phyloP scores from a whole-genome alignment of 2,329 filamentous ascomycete genomes.

The Ciborinia camelliae region DNA sequence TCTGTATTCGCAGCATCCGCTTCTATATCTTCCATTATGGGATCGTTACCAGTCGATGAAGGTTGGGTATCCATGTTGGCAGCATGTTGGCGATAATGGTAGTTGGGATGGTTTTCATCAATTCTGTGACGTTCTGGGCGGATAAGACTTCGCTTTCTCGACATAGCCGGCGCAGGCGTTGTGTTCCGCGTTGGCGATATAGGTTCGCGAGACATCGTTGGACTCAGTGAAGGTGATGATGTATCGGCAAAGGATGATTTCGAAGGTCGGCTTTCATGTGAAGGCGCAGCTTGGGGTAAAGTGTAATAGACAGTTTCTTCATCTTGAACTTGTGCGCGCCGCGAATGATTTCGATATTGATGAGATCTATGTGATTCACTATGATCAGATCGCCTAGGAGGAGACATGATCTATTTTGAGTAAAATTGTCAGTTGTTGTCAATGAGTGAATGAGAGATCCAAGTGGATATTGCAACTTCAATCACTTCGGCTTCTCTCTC shows the following conservation, averaged over 20 bases:
- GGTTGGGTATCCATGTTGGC: slow-evolving; percentile 88
- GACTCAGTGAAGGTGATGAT: slow-evolving; percentile 45
- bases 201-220: slow-evolving; percentile 51
- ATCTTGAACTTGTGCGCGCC: slow-evolving; percentile 64
- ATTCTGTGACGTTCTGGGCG: slow-evolving; percentile 84
- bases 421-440: neutral
- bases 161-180: slow-evolving; percentile 41
- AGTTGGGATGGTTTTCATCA: slow-evolving; percentile 85
- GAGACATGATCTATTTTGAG: slow-evolving; percentile 50
- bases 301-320: slow-evolving; percentile 57
- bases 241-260: slow-evolving; percentile 58
- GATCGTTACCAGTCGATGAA: slow-evolving; percentile 89
- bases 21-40: slow-evolving; percentile 75
- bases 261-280: slow-evolving; percentile 54
- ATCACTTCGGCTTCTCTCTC: neutral
- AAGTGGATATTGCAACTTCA: slow-evolving; percentile 16
- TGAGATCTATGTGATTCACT: slow-evolving; percentile 54
- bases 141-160: slow-evolving; percentile 83
- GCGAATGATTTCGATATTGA: slow-evolving; percentile 66
- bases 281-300: slow-evolving; percentile 26
- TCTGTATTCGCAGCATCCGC: slow-evolving; percentile 40
- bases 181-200: slow-evolving; percentile 28
- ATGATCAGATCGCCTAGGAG: slow-evolving; percentile 48
- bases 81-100: slow-evolving; percentile 92
- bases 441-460: slow-evolving; percentile 7